Conservation (phyloP, 2,329 filamentous ascomycete species). For the Colletotrichum tamarilloi region DNA sequence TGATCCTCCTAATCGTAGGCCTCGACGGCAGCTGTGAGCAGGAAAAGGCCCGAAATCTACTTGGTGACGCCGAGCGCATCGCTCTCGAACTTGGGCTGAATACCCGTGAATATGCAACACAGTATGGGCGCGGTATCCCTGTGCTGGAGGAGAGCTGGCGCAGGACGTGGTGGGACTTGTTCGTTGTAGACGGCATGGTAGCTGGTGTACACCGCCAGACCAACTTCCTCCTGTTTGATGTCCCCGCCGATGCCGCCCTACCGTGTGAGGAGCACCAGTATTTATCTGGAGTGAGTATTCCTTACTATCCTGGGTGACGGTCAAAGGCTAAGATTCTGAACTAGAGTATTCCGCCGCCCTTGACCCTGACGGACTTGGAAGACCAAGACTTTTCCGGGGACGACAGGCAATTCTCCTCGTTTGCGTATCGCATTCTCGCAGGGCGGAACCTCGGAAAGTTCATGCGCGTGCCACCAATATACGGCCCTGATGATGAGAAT, state of each 20-base stretch:
- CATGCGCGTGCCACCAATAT: slow-evolving; percentile 66
- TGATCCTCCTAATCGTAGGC: slow-evolving; percentile 80
- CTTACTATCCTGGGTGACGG: not conserved
- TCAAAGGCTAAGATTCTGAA: not conserved
- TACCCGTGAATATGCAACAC: slow-evolving; percentile 71
- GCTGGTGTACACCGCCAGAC: slow-evolving; percentile 81
- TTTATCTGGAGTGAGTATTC: slow-evolving; percentile 61
- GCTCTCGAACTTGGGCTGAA: slow-evolving; percentile 84
- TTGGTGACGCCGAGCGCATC: slow-evolving; percentile 75
- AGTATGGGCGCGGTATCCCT: slow-evolving; percentile 71
- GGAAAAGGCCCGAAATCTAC: slow-evolving; percentile 73
- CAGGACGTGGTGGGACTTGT: slow-evolving; percentile 90
- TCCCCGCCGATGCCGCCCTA: slow-evolving; percentile 75
- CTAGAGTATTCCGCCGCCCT: slow-evolving; percentile 68
- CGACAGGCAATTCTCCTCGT: slow-evolving; percentile 81
- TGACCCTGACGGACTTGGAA: slow-evolving; percentile 80
- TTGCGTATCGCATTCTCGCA: slow-evolving; percentile 85
- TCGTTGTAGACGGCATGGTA: slow-evolving; percentile 85
- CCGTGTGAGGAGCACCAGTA: slow-evolving; percentile 88
- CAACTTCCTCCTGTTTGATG: slow-evolving; percentile 75
- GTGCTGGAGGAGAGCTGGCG: slow-evolving; percentile 86
- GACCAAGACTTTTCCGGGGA: slow-evolving; percentile 78
- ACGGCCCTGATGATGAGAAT: slow-evolving; percentile 65
- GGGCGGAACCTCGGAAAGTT: slow-evolving; percentile 82
- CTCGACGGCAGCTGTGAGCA: slow-evolving; percentile 82